These are phyloP conservation scores for Calocybe indica DNA, from an alignment of 768 basidiomycete species.

Conservation along the genomic window DNA sequence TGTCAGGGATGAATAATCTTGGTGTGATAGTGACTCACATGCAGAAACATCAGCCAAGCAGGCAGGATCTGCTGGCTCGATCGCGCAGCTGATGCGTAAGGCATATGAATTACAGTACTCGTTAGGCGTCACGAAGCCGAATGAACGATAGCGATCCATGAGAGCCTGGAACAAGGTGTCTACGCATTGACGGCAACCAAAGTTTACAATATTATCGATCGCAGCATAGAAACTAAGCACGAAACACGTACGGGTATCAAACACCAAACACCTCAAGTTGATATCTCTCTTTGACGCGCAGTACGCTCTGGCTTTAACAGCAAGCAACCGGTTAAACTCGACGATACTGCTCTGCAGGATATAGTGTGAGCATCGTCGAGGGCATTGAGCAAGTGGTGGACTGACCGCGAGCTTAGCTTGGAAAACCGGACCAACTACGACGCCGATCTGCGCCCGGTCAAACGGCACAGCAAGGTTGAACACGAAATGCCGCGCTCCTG, in stretches of 20 bases:
- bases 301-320: constrained; percentile 8
- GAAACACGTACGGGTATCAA: constrained; percentile 13
- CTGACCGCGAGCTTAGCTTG: constrained; percentile 14
- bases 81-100: constrained; percentile 7
- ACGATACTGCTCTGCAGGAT: constrained; percentile 10
- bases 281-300: constrained; percentile 13
- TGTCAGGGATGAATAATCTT: background rate
- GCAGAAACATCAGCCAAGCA: constrained; percentile 14
- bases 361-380: background rate
- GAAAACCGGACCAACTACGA: constrained; percentile 7
- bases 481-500: constrained; percentile 15
- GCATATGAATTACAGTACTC: constrained; percentile 12
- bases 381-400: background rate
- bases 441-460: constrained; percentile 14
- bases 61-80: constrained; percentile 7
- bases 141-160: constrained; percentile 11
- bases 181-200: background rate
- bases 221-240: background rate
- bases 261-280: constrained; percentile 8
- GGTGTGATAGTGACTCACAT: constrained; percentile 4
- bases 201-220: background rate
- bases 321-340: constrained; percentile 14
- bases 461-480: constrained; percentile 17
- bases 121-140: constrained; percentile 14
- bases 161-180: constrained; percentile 11